Base-by-base conservation (phyloP, 2,329 filamentous ascomycete genomes). In the Aureobasidium zeae region DNA sequence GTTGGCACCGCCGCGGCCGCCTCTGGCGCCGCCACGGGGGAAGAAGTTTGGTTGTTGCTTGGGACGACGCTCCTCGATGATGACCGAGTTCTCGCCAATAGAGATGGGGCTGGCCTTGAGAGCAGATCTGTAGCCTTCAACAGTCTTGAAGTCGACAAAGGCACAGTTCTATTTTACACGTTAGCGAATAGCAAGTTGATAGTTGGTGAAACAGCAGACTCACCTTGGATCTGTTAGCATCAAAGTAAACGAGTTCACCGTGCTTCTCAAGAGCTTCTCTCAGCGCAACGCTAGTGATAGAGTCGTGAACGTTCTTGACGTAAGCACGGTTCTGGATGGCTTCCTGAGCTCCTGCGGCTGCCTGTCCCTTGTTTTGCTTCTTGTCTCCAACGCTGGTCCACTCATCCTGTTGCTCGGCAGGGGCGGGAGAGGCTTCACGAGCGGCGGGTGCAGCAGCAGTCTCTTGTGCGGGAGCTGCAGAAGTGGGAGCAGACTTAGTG, bases 221-320 rank as follows among this genome's bases (percentile, higher is more conserved):
- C 71, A 94, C 88, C 83, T 94, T 95, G 56, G 65, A 66, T 51
- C 77, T 73, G 60, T 71, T 77, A 53, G 81, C 72, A 56, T 81
- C 77, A 54, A 79, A 77, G 59, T 80, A 78, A 48, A 68, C 67
- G 35, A 81, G 60, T 58, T 79, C 76, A 50, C 77, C 77, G 41
- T 81, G 87, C 54, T 79, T 77, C 53, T 78, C 72, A 39, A 98
- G 70, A 43, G 77, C 74, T 42, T 73, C 71, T 63, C 74, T 81
- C 48, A 98, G 71, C 34, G 86, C 77, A 29, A 78, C 76, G 11
- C 79, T 74, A 59, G 85, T 76, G 41, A 98, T 81, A 67, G 87
- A 88, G 24, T 94, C 87, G 37, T 81, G 89, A 37, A 96, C 89
- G 56, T 89, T 94, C 72, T 94, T 94, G 64, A 98, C 86, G 64